Base-by-base conservation (phyloP, 1,139 yeast species). In the Yamadazyma atlantica region DNA sequence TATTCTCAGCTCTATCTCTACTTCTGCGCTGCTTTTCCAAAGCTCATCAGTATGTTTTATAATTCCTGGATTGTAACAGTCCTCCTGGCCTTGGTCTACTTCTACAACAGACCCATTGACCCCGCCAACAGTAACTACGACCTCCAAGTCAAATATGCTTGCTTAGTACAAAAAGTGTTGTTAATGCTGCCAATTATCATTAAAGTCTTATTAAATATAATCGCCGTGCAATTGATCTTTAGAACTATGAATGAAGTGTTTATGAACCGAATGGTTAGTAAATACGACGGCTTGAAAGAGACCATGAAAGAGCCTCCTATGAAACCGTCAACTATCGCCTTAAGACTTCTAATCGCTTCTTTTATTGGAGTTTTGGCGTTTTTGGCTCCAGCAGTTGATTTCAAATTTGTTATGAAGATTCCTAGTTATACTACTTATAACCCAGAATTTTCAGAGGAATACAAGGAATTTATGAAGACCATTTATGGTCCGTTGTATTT, bases 41-140 rank as follows among this genome's bases (percentile, higher is more conserved):
- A n/a, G n/a, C n/a, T n/a, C 17, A 10, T n/a, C 12, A 14, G 3
- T 5, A 19, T 29, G 28, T 11, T 24, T n/a, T 32, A 22, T 14
- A 4, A n/a, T 4, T 26, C 35, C 10, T 24, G 19, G 10, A 22
- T 25, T 14, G 12, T 33, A 24, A 18, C 22, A 12, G 17, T n/a
- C 30, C 14, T 33, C 12, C 35, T 18, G 27, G 23, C 34, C 13
- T 11, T 17, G 6, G 15, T 32, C n/a, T 32, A 21, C 22, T 32
- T 32, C 29, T 32, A 30, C 11, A 30, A 6, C 19, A 19, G 17
- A 30, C 33, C 33, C 25, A 19, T 30, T 9, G 26, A 21, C 12
- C 21, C 21, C 7, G 10, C 30, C 16, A 16, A 16, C 16, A n/a
- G 9, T 28, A 15, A 28, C 30, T 28, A 28, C 10, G 30, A 28